A percentile compares a stretch with the other conserved stretches of the same genome.
Evolutionary conservation across 2,329 filamentous ascomycete species (phyloP).

Genomic region (Exophiala dermatitidis): DNA sequence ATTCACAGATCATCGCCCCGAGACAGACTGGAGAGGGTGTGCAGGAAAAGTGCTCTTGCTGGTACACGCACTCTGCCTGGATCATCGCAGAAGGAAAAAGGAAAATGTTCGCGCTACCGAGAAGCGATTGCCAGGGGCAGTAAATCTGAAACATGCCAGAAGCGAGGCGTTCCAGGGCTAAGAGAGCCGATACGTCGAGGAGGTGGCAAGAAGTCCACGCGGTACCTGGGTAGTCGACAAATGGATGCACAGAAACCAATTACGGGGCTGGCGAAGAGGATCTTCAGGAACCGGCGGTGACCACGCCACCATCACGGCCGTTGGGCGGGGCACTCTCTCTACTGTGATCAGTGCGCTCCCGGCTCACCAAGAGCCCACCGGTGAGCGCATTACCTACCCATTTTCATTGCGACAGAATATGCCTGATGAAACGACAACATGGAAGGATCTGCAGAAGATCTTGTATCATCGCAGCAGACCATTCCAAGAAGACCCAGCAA

Average conservation of each 20-base stretch:
- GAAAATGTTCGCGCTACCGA: neutral
- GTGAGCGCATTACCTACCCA: neutral
- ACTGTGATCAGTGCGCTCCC: too few species aligned
- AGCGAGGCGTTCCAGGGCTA: neutral
- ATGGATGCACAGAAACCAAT: neutral
- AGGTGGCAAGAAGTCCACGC: conserved; percentile 2
- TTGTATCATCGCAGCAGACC: too few species aligned
- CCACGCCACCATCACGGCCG: neutral
- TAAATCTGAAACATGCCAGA: conserved; percentile 12
- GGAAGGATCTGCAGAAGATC: too few species aligned
- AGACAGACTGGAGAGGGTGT: too few species aligned
- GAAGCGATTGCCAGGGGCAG: neutral
- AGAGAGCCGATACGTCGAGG: neutral
- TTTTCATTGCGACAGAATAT: neutral
- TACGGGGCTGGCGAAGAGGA: neutral
- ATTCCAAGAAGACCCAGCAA: too few species aligned
- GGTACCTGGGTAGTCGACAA: neutral
- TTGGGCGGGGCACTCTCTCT: neutral
- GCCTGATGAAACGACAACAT: too few species aligned
- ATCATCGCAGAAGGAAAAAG: neutral
- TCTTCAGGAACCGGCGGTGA: neutral
- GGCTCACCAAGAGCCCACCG: neutral
- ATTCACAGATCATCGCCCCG: too few species aligned
- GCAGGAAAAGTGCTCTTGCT: too few species aligned
- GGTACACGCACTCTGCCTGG: too few species aligned